Evolutionary conservation across 345 rosid genomes (phyloP).

Genomic region (Diplotaxis tenuifolia): DNA sequence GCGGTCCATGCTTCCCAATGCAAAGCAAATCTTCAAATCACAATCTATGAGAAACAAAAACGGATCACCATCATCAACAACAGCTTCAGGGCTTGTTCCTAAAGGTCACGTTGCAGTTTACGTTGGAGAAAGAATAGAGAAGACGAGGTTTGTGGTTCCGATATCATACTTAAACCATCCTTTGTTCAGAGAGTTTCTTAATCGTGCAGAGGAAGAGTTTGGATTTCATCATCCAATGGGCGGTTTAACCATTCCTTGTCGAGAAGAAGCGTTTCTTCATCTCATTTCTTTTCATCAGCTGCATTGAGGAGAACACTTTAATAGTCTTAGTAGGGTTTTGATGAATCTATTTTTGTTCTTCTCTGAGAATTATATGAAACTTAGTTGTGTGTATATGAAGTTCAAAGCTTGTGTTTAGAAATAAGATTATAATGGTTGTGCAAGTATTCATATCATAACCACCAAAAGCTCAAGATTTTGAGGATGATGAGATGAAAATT

Average conservation of each 20-base stretch:
- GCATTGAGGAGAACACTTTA: slow-evolving; percentile 35
- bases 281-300: slow-evolving; percentile 44
- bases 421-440: background rate
- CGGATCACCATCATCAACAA: slow-evolving; percentile 20
- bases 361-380: slow-evolving; percentile 6
- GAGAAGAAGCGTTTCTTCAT: slow-evolving; percentile 55
- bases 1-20: slow-evolving; percentile 38
- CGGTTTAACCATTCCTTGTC: slow-evolving; percentile 76
- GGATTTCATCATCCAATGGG: slow-evolving; percentile 83
- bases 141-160: slow-evolving; percentile 65
- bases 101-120: slow-evolving; percentile 42
- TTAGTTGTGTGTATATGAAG: background rate
- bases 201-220: slow-evolving; percentile 69
- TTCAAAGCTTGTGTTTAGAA: background rate
- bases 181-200: slow-evolving; percentile 54
- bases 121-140: slow-evolving; percentile 40
- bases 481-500: background rate
- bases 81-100: slow-evolving; percentile 39
- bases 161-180: slow-evolving; percentile 69
- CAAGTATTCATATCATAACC: background rate
- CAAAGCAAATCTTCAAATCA: slow-evolving; percentile 40
- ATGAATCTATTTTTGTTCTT: background rate
- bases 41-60: slow-evolving; percentile 35
- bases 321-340: slow-evolving; percentile 4
- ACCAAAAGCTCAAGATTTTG: background rate